Conservation (phyloP, 2,329 filamentous ascomycete species). For the Chrysoporthe deuterocubensis region DNA sequence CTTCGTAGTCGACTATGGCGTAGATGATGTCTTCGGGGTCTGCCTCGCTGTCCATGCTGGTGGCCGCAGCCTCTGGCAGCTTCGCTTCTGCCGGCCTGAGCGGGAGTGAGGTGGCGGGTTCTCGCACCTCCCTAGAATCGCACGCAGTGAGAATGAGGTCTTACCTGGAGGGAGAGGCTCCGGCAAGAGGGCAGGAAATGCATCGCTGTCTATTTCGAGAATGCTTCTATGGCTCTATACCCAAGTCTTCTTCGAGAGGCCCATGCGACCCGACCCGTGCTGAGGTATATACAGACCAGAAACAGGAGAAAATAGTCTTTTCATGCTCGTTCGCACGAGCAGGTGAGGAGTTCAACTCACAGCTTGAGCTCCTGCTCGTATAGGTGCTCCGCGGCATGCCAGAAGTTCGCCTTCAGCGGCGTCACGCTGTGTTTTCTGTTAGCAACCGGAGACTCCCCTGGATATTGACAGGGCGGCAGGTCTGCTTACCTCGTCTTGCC, state of each 20-base stretch:
- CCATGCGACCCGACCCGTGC: not conserved
- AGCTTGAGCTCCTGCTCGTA: constrained; percentile 76
- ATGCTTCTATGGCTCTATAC: constrained; percentile 29
- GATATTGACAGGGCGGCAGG: not conserved
- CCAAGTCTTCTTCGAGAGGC: not conserved
- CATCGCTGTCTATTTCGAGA: constrained; percentile 33
- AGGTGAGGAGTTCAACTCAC: constrained; percentile 65
- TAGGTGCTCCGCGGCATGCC: constrained; percentile 68
- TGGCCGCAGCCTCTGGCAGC: constrained; percentile 26
- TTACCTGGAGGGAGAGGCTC: constrained; percentile 32
- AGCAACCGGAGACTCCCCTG: not conserved
- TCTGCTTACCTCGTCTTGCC: constrained; percentile 76
- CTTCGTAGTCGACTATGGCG: constrained; percentile 82
- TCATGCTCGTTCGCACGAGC: constrained; percentile 23
- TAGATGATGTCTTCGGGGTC: constrained; percentile 54
- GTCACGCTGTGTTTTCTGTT: constrained; percentile 67
- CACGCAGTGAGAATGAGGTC: constrained; percentile 41
- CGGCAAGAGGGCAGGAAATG: constrained; percentile 22
- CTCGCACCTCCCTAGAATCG: constrained; percentile 28
- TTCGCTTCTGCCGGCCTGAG: constrained; percentile 23
- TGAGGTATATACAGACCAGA: constrained; percentile 2
- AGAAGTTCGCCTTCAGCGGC: constrained; percentile 90
- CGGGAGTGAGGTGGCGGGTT: constrained; percentile 26
- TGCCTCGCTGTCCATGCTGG: constrained; percentile 28
- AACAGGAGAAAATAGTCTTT: constrained; percentile 6